Evolutionary conservation across 108 stramenopile genomes (phyloP), one percentile per base, ranked within the genome.

Genomic region (Asterionellopsis glacialis): DNA sequence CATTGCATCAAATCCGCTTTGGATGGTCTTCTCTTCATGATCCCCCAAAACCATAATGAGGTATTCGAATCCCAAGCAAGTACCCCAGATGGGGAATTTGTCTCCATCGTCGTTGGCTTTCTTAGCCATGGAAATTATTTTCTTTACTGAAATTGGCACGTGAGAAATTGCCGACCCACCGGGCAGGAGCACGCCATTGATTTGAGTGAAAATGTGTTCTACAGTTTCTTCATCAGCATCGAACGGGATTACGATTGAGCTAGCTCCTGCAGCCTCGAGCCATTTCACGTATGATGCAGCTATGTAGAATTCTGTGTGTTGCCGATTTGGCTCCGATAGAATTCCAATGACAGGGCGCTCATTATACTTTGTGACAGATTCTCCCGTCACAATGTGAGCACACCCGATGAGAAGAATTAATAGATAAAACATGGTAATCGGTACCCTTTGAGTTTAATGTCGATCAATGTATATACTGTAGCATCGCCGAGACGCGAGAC

Each of bases 1-100:
- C 15, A 70, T 27, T 0, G 90, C 51, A 60, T 76, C 80, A 61
- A 73, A 82, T 1, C 73, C 83, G 11, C 19, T 48, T 43, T 75
- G 54, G 22, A 91, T 16, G 0, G 82, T 63, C n/a, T n/a, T n/a
- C 23, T 42, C 57, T 13, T 54, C 41, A 39, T 50, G 21, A n/a
- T 59, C 44, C 0, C 68, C 33, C 12, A 57, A 62, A 39, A 75
- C 51, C 48, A 74, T 55, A 9, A 83, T 51, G 19, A 95, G 59
- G 69, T 70, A 89, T 63, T 95, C 87, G 55, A 91, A 85, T 4
- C 94, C 94, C 22, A 93, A 65, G 65, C 94, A 95, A 13, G 90
- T 95, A 11, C 91, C 91, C 94, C 94, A 95, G 11, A 95, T 33
- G 0, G 91, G 91, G 48, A 84, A 84, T 48, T 55, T 44, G 25